Conservation (phyloP, 805 yeast species). For the Debaryomyces maramus region DNA sequence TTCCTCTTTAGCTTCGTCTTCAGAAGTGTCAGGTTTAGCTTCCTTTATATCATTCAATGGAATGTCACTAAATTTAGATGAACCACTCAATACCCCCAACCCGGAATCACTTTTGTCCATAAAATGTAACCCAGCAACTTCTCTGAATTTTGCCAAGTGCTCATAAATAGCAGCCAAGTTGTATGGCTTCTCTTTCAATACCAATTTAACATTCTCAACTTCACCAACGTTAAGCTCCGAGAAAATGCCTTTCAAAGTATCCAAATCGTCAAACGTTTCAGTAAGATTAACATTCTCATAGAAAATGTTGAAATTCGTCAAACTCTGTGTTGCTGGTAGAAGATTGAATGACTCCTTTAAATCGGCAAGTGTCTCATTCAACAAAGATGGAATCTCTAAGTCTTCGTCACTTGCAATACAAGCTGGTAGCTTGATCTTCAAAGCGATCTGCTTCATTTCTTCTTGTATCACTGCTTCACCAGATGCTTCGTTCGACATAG, state of each 20-base stretch:
- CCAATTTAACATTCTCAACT: constrained; percentile 29
- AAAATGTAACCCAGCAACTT: constrained; percentile 52
- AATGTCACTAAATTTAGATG: constrained; percentile 46
- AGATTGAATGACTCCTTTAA: constrained; percentile 58
- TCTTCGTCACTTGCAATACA: constrained; percentile 15
- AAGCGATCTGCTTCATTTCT: constrained; percentile 18
- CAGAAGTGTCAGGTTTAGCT: constrained; percentile 10
- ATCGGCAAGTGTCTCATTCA: constrained; percentile 53
- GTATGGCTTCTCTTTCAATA: constrained; percentile 56
- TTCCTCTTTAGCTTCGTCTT: constrained; percentile 12
- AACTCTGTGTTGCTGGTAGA: constrained; percentile 56
- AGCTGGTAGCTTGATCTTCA: constrained; percentile 22
- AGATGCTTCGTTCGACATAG: constrained; percentile 10
- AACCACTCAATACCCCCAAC: constrained; percentile 48
- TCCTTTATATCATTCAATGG: constrained; percentile 34
- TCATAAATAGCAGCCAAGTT: constrained; percentile 58
- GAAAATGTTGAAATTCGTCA: constrained; percentile 58
- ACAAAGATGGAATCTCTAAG: constrained; percentile 31
- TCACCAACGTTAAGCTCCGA: constrained; percentile 16
- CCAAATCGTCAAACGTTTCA: constrained; percentile 27
- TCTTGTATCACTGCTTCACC: constrained; percentile 11
- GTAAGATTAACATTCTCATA: constrained; percentile 33
- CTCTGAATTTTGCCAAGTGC: constrained; percentile 66
- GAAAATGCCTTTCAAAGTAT: constrained; percentile 25
- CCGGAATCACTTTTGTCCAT: constrained; percentile 45